A percentile compares a stretch with the other conserved stretches of the same genome.
These are phyloP conservation scores for Fusarium heterosporum DNA, from an alignment of 2,329 filamentous ascomycete species.

Conservation along the genomic window DNA sequence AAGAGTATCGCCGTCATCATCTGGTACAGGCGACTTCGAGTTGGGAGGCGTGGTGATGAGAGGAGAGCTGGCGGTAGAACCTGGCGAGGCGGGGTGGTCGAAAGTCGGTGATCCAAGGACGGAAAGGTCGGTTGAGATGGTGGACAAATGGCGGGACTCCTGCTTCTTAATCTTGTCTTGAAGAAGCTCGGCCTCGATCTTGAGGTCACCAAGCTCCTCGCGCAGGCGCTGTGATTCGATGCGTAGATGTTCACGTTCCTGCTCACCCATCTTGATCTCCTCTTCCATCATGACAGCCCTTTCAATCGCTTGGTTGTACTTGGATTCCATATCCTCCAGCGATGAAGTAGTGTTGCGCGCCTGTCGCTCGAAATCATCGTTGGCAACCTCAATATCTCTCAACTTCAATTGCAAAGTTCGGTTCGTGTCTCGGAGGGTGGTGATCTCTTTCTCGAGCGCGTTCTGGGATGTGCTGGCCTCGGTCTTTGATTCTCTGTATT, in stretches of 20 bases:
- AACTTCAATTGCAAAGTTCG: conserved; percentile 84
- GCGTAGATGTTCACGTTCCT: conserved; percentile 87
- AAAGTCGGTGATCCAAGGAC: conserved; percentile 77
- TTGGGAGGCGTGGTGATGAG: conserved; percentile 87
- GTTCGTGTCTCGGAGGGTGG: conserved; percentile 85
- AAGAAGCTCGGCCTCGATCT: conserved; percentile 93
- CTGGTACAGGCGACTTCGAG: conserved; percentile 70
- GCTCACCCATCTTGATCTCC: conserved; percentile 89
- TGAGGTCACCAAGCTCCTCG: conserved; percentile 91
- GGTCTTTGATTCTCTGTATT: conserved; percentile 93
- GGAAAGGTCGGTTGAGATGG: conserved; percentile 72
- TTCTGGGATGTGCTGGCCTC: conserved; percentile 89
- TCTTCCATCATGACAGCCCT: conserved; percentile 93
- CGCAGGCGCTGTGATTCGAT: conserved; percentile 92
- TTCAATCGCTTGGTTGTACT: conserved; percentile 96
- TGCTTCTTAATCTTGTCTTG: conserved; percentile 91
- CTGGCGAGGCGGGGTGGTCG: conserved; percentile 77
- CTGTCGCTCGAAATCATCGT: conserved; percentile 98
- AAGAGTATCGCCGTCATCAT: conserved; percentile 61
- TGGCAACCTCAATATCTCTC: conserved; percentile 95
- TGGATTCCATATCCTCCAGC: conserved; percentile 95
- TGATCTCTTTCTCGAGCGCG: conserved; percentile 93
- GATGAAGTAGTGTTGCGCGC: conserved; percentile 95
- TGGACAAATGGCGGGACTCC: conserved; percentile 67
- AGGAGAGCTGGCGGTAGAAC: conserved; percentile 90